Evolutionary conservation across 2,329 filamentous ascomycete genomes (phyloP), one percentile per base, ranked within the genome.

Genomic region (Fusarium oxysporum): DNA sequence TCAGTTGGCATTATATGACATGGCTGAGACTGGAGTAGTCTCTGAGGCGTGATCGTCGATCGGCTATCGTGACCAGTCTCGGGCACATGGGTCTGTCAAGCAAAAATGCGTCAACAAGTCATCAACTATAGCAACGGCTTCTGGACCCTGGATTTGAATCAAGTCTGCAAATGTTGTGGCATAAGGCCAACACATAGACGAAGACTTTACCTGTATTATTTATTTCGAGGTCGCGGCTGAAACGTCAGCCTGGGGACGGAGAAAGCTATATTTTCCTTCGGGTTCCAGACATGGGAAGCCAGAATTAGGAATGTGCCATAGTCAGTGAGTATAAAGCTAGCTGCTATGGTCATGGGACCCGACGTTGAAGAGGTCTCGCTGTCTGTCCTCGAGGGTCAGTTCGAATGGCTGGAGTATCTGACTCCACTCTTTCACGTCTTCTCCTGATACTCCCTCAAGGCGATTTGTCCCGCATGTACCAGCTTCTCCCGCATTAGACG

Each of bases 11-110:
- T 48, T 58, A 41, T 32, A 62, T 44, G 23, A 51, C 54, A 54
- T 30, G 44, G 55, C 65, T 77, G 68, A 53, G 41, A 60, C 65
- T 37, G 57, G 54, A 56, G 38, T 53, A 55, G 58, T 61, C 63
- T 68, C 51, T 61, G 63, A 55, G 54, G 44, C 45, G 43, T 71
- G 76, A 76, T 77, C 76, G 68, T 68, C 74, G 62, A 73, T 77
- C 75, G 76, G 72, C 66, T 75, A 77, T 77, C 76, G 67, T 74
- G 64, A 63, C 54, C 61, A 66, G 44, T 66, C 45, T 56, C 53
- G 37, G 51, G 56, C 54, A 57, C 65, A 72, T 62, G 65, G 65
- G 40, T 59, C 53, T 66, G 33, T 54, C 59, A 66, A 53, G 64
- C 38, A 67, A 33, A 53, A 58, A 62, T 71, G 53, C 38, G 59